A percentile compares a stretch with the other conserved stretches of the same genome.
Evolutionary conservation across 2,329 filamentous ascomycete species (phyloP).

Genomic region (Penicillium sp.): DNA sequence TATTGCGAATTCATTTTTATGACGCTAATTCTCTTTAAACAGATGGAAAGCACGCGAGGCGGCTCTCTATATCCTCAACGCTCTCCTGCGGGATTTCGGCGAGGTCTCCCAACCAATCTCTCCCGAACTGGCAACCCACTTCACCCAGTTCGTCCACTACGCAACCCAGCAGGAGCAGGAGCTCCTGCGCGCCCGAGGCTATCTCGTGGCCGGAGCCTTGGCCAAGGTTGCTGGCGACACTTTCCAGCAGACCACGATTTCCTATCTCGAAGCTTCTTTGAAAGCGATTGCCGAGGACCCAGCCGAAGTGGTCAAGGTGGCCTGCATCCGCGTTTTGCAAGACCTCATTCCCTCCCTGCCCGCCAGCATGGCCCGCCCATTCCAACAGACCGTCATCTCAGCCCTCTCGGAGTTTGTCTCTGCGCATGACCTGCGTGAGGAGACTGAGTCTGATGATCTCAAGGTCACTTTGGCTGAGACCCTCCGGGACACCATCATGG

Average conservation of each 20-base stretch:
- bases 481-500: constrained; percentile 76
- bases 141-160: constrained; percentile 77
- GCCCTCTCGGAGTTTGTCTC: constrained; percentile 73
- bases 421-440: constrained; percentile 76
- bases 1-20: neutral
- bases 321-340: constrained; percentile 85
- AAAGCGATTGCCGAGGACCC: constrained; percentile 73
- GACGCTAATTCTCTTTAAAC: constrained; percentile 23
- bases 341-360: constrained; percentile 61
- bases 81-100: constrained; percentile 78
- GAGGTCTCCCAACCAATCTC: constrained; percentile 74
- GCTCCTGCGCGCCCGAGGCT: constrained; percentile 82
- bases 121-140: constrained; percentile 68
- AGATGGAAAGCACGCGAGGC: constrained; percentile 74
- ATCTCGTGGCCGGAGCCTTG: constrained; percentile 79
- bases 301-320: constrained; percentile 87
- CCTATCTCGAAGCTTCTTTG: constrained; percentile 61
- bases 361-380: constrained; percentile 51
- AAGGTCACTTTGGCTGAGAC: constrained; percentile 88
- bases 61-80: constrained; percentile 80
- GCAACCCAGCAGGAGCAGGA: constrained; percentile 70
- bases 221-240: constrained; percentile 65
- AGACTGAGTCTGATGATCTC: constrained; percentile 87
- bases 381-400: constrained; percentile 63
- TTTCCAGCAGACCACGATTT: constrained; percentile 45